Evolutionary conservation across 2,329 filamentous ascomycete species (phyloP), one percentile per base, ranked within the genome.

Genomic region (Ophiostoma quercus): DNA sequence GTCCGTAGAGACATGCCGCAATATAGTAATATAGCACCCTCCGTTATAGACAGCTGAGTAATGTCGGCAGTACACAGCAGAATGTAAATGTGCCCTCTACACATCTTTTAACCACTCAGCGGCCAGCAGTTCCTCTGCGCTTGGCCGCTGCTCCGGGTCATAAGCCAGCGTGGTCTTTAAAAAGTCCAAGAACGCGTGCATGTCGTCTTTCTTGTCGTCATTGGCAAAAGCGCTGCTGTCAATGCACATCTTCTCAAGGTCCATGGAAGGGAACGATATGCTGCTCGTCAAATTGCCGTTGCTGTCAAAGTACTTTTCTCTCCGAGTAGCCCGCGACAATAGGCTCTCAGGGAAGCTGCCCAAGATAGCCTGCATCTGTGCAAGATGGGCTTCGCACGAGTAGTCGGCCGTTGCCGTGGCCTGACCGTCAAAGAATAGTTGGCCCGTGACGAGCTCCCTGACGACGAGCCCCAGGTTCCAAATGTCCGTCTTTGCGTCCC

Each of bases 401-500:
- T 70, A 70, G 41, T 22, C 60, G 11, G 57, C 69, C 25, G 69
- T 70, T 4, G 66, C 69, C 4, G 66, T 70, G 60, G 60, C 60
- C 16, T 68, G 66, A 1, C 69, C 66, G n/a, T 70, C 69, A 57
- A 70, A 70, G 60, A 57, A 70, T 2, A 68, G 43, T 57, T 68
- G 69, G n/a, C 57, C 69, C 14, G 66, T 70, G 19, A 34, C 60
- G 2, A 68, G 67, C 47, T 68, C 66, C 66, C 43, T 68, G 32
- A 70, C 57, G 37, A 68, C 66, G 3, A 70, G 60, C 0, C 66
- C 66, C n/a, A 68, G 43, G 22, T 70, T 68, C 67, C 67, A 70
- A 25, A 68, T 70, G 60, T 70, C 67, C 6, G n/a, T 66, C 62
- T 70, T 68, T 7, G 22, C 7, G 60, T 68, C 69, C 67, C 69